These are phyloP conservation scores for Gossypium mustelinum DNA, from an alignment of 345 rosid genomes.

Conservation along the genomic window DNA sequence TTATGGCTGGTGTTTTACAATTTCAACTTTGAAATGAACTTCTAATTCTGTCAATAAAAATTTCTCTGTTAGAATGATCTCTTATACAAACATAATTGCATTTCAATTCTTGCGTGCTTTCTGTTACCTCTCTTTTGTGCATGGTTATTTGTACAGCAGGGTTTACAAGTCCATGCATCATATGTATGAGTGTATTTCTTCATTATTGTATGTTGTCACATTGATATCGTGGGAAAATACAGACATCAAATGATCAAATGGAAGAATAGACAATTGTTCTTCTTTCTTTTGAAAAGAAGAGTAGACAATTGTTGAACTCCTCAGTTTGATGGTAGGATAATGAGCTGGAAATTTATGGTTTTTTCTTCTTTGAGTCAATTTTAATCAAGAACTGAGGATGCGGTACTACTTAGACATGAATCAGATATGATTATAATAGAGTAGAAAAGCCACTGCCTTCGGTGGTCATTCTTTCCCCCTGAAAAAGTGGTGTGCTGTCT, in stretches of 20 bases:
- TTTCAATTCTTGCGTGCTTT: not conserved
- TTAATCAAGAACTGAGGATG: not conserved
- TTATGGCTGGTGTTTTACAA: not conserved
- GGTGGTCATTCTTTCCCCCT: not conserved
- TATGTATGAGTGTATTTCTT: not conserved
- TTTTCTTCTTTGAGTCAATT: not conserved
- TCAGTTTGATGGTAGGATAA: not conserved
- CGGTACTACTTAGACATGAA: not conserved
- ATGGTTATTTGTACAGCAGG: not conserved
- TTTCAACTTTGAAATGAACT: not conserved
- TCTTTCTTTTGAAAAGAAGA: not conserved
- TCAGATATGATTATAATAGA: not conserved
- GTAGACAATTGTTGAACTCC: not conserved
- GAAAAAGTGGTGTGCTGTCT: not conserved
- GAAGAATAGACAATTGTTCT: too few relatives aligned
- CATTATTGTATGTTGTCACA: not conserved
- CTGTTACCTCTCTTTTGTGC: not conserved
- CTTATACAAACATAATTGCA: not conserved
- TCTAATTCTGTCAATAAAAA: not conserved
- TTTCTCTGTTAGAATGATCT: conserved; percentile 25
- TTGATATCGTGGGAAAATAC: not conserved
- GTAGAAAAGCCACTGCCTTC: not conserved
- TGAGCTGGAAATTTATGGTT: not conserved
- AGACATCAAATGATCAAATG: not conserved
- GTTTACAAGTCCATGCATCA: not conserved